Base-by-base conservation (phyloP, 345 rosid species). In the Camelina sativa region DNA sequence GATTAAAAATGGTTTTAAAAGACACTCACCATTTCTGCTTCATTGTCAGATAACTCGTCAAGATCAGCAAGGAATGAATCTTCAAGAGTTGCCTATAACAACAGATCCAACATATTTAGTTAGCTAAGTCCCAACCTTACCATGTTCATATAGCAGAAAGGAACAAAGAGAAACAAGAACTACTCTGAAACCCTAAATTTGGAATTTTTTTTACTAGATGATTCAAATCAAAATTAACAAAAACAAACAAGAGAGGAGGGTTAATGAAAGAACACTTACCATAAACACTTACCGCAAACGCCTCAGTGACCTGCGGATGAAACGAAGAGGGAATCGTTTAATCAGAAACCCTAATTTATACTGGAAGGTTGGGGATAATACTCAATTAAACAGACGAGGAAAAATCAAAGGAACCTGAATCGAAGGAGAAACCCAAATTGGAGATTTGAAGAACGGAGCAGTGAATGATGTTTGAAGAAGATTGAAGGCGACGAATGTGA, bases 11-110 rank as follows among this genome's bases (percentile, higher is more conserved):
- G 22, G 20, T 50, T 2, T 11, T 0, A 7, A 7, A n/a, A 20
- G 77, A 32, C n/a, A 80, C 89, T 91, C 56, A 89, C 93, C 62
- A 67, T 25, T 69, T 88, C 89, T 19, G 88, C 89, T 72, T 94
- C 98, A 67, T 94, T 94, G 75, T 91, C 98, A 40, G 98, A 94
- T 80, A 91, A 76, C 71, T 94, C 97, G n/a, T 90, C 97, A 37
- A 94, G 95, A 80, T 91, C 98, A 1, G 97, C 97, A 8, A 94
- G 90, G 76, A 94, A 91, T 34, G 97, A 90, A 84, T 91, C 98
- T 30, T 89, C 94, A 53, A 93, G 93, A 66, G 93, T 88, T 17
- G 94, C 96, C 97, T 93, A 81, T 19, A 76, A 79, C 35, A 66
- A 66, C 4, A 61, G 43, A 19, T 32, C 47, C 32, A 62, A 62